A percentile compares a stretch with the other conserved stretches of the same genome.
phyloP scores from a whole-genome alignment of 2,329 filamentous ascomycete genomes.

The Nothomitra cinnamomea region DNA sequence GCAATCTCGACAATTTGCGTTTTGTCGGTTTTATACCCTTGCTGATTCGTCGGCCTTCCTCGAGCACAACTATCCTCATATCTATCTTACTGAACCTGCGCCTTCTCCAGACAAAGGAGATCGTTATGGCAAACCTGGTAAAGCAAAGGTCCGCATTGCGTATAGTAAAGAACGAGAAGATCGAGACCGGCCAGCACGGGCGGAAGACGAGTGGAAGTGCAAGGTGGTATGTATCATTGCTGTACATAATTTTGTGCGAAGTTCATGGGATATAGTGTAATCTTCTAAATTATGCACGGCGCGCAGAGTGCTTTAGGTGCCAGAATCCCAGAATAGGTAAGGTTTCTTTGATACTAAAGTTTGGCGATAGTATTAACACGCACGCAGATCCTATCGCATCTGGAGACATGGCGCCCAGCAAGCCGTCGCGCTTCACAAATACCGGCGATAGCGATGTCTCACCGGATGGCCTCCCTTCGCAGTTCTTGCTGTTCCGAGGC shows the following conservation, averaged over 20 bases:
- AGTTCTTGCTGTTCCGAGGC: slow-evolving; percentile 59
- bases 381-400: slow-evolving; percentile 17
- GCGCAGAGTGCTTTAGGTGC: slow-evolving; percentile 40
- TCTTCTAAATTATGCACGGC: slow-evolving; percentile 38
- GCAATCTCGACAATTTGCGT: slow-evolving; percentile 37
- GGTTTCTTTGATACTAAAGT: slow-evolving; percentile 5
- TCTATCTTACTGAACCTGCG: slow-evolving; percentile 32
- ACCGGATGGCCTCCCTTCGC: slow-evolving; percentile 43
- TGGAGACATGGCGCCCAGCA: slow-evolving; percentile 13
- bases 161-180: slow-evolving; percentile 37
- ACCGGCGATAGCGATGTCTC: slow-evolving; percentile 37
- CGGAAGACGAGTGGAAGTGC: slow-evolving; percentile 40
- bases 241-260: not conserved
- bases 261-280: slow-evolving; percentile 27
- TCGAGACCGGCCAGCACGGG: slow-evolving; percentile 24
- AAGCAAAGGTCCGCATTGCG: slow-evolving; percentile 30
- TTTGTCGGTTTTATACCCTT: slow-evolving; percentile 34
- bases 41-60: slow-evolving; percentile 34
- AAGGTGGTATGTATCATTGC: slow-evolving; percentile 25
- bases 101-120: slow-evolving; percentile 13
- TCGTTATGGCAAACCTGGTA: not conserved
- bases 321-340: slow-evolving; percentile 20
- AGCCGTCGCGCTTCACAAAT: slow-evolving; percentile 28
- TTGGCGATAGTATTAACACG: slow-evolving; percentile 13
- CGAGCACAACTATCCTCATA: slow-evolving; percentile 31